Conservation (phyloP, 352 stramenopile species). For the Phytopythium montanum region DNA sequence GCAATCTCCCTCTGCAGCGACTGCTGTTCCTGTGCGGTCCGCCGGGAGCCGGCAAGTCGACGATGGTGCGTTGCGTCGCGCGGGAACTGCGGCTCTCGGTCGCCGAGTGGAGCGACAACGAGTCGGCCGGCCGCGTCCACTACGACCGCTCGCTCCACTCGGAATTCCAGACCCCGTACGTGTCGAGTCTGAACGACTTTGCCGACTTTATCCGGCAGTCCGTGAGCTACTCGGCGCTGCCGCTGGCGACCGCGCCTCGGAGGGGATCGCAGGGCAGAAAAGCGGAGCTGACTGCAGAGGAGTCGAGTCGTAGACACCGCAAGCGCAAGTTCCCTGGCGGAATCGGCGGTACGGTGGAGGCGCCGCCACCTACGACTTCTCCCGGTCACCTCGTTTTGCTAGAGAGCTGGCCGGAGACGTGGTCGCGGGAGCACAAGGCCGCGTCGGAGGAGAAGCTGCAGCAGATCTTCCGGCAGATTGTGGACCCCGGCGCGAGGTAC, state of each 20-base stretch:
- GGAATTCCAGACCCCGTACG: conserved; percentile 44
- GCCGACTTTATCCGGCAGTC: conserved; percentile 74
- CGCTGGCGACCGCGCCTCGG: conserved; percentile 9
- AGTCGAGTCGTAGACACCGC: not conserved
- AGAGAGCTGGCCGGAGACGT: conserved; percentile 69
- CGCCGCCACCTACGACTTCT: not conserved
- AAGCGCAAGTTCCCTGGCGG: conserved; percentile 19
- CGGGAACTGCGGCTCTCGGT: conserved; percentile 37
- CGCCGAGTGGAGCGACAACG: conserved; percentile 77
- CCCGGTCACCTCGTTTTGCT: conserved; percentile 59
- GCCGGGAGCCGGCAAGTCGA: conserved; percentile 80
- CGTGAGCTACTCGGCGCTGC: conserved; percentile 61
- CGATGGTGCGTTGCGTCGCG: conserved; percentile 60
- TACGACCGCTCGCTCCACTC: conserved; percentile 52
- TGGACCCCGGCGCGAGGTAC: conserved; percentile 27
- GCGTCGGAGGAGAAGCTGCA: conserved; percentile 55
- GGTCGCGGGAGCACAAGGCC: conserved; percentile 31
- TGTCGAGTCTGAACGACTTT: conserved; percentile 67
- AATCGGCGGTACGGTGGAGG: not conserved
- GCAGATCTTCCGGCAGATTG: conserved; percentile 43
- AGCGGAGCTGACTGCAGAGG: not conserved
- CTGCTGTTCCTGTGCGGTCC: conserved; percentile 80
- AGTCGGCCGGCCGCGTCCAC: conserved; percentile 38
- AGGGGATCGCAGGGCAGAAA: not conserved
- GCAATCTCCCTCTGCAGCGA: conserved; percentile 22